Percentiles rank a stretch among this genome's conserved stretches.
Conservation (phyloP, 225 moss, liverwort and hornwort genomes). For the Marchantia paleacea region DNA sequence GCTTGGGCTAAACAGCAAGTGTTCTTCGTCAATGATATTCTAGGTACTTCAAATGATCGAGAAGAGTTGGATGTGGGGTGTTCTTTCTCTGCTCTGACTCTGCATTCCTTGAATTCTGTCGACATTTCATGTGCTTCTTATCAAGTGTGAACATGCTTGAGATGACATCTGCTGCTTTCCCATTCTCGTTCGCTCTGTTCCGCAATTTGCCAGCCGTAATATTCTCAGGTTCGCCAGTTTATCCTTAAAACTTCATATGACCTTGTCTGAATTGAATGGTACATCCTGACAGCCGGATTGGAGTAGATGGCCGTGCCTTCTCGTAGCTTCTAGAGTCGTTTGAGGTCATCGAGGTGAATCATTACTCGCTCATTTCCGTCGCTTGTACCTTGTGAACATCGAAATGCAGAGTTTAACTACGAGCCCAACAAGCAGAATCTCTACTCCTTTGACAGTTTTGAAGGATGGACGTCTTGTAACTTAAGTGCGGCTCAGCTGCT, state of each 20-base stretch:
- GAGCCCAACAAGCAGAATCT: conserved; percentile 21
- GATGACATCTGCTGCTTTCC: background rate
- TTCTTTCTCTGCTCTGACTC: background rate
- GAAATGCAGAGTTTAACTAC: conserved; percentile 26
- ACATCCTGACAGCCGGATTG: background rate
- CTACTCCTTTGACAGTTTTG: conserved; percentile 28
- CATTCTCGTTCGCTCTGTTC: background rate
- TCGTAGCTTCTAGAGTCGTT: background rate
- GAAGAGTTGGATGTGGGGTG: background rate
- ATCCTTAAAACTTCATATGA: background rate
- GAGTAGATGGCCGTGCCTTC: background rate
- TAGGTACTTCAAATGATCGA: conserved; percentile 5
- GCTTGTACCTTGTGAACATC: background rate
- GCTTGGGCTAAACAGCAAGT: conserved; percentile 16
- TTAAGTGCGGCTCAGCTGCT: conserved; percentile 15
- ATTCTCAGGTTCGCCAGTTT: background rate
- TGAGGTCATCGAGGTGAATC: background rate
- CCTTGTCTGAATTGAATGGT: background rate
- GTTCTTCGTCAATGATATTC: conserved; percentile 25
- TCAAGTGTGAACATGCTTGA: background rate
- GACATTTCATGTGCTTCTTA: background rate
- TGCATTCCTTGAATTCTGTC: background rate
- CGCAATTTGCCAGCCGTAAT: background rate
- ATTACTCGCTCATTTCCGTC: background rate
- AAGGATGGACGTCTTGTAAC: conserved; percentile 24